Base-by-base conservation (phyloP, 129 eudicot species). In the Lactuca sativa region DNA sequence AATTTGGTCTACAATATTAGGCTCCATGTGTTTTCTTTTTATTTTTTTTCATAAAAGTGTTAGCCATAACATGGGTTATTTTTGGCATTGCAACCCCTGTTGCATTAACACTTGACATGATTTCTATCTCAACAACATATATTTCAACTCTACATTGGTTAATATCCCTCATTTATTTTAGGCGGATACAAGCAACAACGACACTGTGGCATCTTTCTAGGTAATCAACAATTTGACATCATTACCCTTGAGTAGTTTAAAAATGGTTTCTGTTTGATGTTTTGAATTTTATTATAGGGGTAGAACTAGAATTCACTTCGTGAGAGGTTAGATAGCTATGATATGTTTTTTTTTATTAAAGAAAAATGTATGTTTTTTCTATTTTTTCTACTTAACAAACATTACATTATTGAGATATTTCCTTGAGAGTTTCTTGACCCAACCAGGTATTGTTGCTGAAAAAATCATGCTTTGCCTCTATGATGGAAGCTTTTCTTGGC, bases 281-380 rank as follows among this genome's bases (percentile, higher is more conserved):
- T 58, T 52, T 33, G 52, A 64, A 10, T 38, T 62, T 9, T 48
- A 33, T 81, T 59, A 70, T 89, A 95, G 93, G 99, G 97, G 60
- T 89, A 81, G 75, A 95, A 95, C 74, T 80, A 80, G 85, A 95
- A 95, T 84, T 96, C 99, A 59, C 87, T 90, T 68, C 99, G 99
- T 30, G 85, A 87, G 74, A 90, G 99, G 66, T 74, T 86, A 58
- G 99, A 95, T 80, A 95, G 97, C 84, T 95, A 95, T 59, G 86
- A 87, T 64, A 87, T n/a, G n/a, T n/a, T n/a, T n/a, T n/a, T n/a
- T n/a, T n/a, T n/a, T n/a, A n/a, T n/a, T n/a, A n/a, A n/a, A n/a
- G n/a, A n/a, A n/a, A n/a, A n/a, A n/a, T n/a, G n/a, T n/a, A n/a
- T n/a, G n/a, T n/a, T n/a, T n/a, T n/a, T n/a, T n/a, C n/a, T n/a